phyloP scores from a whole-genome alignment of 805 yeast genomes.

The Ogataea corticis region DNA sequence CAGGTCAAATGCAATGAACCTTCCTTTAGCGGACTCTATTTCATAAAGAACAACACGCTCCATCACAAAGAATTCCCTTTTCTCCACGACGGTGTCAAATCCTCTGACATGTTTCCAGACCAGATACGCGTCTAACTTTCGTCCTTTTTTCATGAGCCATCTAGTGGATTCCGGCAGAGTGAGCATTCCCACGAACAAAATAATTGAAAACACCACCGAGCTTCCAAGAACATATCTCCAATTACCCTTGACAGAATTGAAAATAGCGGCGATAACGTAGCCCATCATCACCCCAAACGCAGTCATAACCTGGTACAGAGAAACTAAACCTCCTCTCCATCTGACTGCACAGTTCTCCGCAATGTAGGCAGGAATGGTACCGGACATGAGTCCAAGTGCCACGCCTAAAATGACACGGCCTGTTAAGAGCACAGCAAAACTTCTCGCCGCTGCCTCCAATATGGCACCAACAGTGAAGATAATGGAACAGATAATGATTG shows the following conservation, averaged over 20 bases:
- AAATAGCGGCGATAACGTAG: conserved; percentile 60
- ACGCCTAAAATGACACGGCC: conserved; percentile 59
- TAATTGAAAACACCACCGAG: conserved; percentile 56
- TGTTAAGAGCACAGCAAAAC: conserved; percentile 51
- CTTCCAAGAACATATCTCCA: conserved; percentile 69
- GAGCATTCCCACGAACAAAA: conserved; percentile 48
- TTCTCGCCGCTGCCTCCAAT: conserved; percentile 50
- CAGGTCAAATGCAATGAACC: conserved; percentile 42
- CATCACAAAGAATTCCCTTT: conserved; percentile 48
- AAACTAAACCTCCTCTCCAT: conserved; percentile 58
- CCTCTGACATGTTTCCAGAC: conserved; percentile 56
- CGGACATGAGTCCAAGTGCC: conserved; percentile 67
- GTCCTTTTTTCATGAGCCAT: conserved; percentile 51
- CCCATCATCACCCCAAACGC: conserved; percentile 67
- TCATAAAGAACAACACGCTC: conserved; percentile 30
- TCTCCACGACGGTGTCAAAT: conserved; percentile 39
- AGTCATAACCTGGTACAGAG: conserved; percentile 59
- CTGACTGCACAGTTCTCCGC: conserved; percentile 58
- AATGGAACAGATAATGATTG: conserved; percentile 55
- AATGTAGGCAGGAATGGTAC: conserved; percentile 56
- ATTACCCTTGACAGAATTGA: conserved; percentile 52
- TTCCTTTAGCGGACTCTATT: conserved; percentile 33
- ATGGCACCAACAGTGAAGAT: conserved; percentile 62
- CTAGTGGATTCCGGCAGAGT: conserved; percentile 62
- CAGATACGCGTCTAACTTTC: conserved; percentile 40